Evolutionary conservation across 805 yeast species (phyloP).

Genomic region (Nakazawaea ambrosiae): DNA sequence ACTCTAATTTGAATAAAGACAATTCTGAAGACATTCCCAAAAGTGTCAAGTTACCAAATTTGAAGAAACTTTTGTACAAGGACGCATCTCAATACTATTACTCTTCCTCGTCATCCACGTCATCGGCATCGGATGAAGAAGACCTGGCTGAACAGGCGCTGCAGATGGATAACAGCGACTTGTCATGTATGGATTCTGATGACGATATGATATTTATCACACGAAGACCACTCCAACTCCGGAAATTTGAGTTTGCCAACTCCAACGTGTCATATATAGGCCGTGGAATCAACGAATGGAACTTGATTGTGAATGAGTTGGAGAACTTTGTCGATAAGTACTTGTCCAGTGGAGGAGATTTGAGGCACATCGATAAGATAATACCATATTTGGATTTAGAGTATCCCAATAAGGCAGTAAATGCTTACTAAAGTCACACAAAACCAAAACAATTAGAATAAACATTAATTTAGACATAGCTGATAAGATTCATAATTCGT

Average conservation of each 20-base stretch:
- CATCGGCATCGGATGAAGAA: slow-evolving; percentile 10
- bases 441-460: too few species aligned
- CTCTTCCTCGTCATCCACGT: too few species aligned
- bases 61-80: background rate
- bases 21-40: background rate
- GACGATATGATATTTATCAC: slow-evolving; percentile 3
- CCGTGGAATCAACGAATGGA: slow-evolving; percentile 47
- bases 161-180: too few species aligned
- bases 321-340: slow-evolving; percentile 25
- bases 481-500: too few species aligned
- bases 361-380: slow-evolving; percentile 3
- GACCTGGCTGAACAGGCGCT: background rate
- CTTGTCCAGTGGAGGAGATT: slow-evolving; percentile 2
- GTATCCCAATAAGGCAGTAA: slow-evolving; percentile 9
- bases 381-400: slow-evolving; percentile 10
- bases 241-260: slow-evolving; percentile 6
- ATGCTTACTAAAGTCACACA: slow-evolving; percentile 10
- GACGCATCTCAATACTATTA: background rate
- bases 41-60: slow-evolving; percentile 2
- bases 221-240: background rate
- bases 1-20: background rate
- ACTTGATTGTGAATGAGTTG: slow-evolving; percentile 37
- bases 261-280: slow-evolving; percentile 26
- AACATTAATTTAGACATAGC: too few species aligned
- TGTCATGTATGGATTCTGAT: slow-evolving; percentile 11